These are phyloP conservation scores for Penicillium goetzii DNA, from an alignment of 495 filamentous ascomycete species.

Conservation along the genomic window DNA sequence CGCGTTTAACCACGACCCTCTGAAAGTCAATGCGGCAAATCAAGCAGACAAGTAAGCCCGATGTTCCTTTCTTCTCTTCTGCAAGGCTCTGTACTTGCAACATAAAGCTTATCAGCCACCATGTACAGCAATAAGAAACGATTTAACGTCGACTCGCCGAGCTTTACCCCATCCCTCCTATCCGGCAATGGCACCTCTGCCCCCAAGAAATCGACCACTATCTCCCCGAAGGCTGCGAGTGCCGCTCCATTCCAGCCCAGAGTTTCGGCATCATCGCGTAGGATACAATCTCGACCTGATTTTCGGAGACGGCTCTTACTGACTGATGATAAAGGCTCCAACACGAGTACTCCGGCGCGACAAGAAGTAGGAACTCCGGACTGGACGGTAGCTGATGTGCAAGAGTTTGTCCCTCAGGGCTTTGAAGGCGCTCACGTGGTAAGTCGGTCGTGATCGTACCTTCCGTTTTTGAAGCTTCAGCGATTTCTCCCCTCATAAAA, in stretches of 20 bases:
- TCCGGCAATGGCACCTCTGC: conserved; percentile 50
- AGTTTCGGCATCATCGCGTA: conserved; percentile 46
- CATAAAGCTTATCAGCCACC: background rate
- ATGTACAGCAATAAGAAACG: conserved; percentile 65
- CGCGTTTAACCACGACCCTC: conserved; percentile 85
- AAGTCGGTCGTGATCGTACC: conserved; percentile 37
- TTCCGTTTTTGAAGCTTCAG: conserved; percentile 7
- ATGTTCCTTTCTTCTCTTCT: background rate
- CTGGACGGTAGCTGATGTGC: conserved; percentile 63
- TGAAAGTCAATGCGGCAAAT: conserved; percentile 55
- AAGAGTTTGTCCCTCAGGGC: conserved; percentile 81
- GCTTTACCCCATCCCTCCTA: conserved; percentile 79
- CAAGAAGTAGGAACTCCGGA: conserved; percentile 54
- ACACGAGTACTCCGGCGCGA: conserved; percentile 52
- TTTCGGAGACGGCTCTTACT: conserved; percentile 22
- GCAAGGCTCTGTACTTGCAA: background rate
- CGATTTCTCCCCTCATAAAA: background rate
- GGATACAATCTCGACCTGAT: conserved; percentile 16
- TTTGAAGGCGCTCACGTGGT: conserved; percentile 69
- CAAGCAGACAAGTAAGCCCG: conserved; percentile 60
- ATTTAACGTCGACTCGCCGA: conserved; percentile 94
- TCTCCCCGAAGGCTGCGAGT: conserved; percentile 85
- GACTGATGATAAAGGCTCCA: conserved; percentile 43
- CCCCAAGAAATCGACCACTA: conserved; percentile 64
- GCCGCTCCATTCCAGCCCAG: conserved; percentile 91